These are phyloP conservation scores for Cercospora zeae-maydis DNA, from an alignment of 2,329 filamentous ascomycete species.

Conservation along the genomic window DNA sequence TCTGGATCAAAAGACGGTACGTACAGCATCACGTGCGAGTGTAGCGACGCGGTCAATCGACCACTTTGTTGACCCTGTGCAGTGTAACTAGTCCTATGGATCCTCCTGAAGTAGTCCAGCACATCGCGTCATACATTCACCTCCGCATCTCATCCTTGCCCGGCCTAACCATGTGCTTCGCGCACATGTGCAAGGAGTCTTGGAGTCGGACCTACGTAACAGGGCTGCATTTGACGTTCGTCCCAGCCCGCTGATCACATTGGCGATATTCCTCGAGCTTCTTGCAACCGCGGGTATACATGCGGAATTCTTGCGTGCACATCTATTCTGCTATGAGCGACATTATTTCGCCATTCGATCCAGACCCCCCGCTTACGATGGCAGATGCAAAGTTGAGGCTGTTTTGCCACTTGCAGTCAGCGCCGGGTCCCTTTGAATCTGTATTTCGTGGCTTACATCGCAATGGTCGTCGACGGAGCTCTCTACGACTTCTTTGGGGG, in stretches of 20 bases:
- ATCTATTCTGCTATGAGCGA: background rate
- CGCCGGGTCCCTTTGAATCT: too few species aligned
- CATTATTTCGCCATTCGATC: background rate
- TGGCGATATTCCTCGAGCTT: background rate
- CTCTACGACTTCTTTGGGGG: background rate
- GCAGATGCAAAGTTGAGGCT: background rate
- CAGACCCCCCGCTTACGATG: background rate
- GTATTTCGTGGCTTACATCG: too few species aligned
- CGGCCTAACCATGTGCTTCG: background rate
- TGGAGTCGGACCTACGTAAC: background rate
- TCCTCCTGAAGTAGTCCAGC: background rate
- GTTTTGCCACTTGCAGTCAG: background rate
- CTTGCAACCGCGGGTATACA: background rate
- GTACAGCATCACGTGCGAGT: background rate
- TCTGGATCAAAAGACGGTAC: background rate
- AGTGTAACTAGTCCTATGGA: background rate
- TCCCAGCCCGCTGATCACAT: background rate
- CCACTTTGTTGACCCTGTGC: background rate
- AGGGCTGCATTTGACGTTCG: background rate
- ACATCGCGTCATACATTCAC: background rate
- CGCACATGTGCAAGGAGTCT: background rate
- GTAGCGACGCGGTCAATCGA: background rate
- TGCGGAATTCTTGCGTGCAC: background rate
- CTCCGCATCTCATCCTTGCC: background rate
- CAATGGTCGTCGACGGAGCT: too few species aligned